Conservation (phyloP, 148 eudicot genomes). For the Camellia sinensis region DNA sequence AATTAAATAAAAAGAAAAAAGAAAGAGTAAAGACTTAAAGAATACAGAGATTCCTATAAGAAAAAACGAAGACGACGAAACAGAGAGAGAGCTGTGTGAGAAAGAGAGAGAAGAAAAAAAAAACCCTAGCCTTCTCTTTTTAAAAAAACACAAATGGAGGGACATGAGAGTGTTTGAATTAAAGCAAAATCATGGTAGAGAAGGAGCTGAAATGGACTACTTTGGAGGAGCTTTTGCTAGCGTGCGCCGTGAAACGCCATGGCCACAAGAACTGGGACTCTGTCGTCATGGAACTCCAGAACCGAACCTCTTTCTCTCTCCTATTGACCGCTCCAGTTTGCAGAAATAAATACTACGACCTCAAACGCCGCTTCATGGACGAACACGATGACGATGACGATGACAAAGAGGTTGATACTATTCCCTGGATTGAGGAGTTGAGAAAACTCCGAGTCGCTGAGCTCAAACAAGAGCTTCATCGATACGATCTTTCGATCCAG, state of each 20-base stretch:
- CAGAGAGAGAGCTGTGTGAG: not conserved
- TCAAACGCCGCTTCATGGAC: conserved; percentile 24
- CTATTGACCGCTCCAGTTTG: conserved; percentile 28
- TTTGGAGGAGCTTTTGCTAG: conserved; percentile 44
- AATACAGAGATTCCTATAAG: not conserved
- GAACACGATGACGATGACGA: not conserved
- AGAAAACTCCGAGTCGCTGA: conserved; percentile 34
- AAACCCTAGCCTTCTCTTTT: conserved; percentile 5
- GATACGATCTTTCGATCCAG: conserved; percentile 48
- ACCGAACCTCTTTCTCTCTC: conserved; percentile 15
- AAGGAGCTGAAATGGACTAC: conserved; percentile 28
- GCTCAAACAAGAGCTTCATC: conserved; percentile 35
- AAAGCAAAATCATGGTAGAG: conserved; percentile 3
- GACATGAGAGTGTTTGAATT: conserved; percentile 12
- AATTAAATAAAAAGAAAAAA: not conserved
- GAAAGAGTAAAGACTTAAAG: not conserved
- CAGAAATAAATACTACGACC: conserved; percentile 22
- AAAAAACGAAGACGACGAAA: conserved; percentile 6
- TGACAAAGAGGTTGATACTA: conserved; percentile 5
- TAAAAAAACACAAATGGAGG: conserved; percentile 9
- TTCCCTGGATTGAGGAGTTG: conserved; percentile 32
- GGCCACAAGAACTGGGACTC: conserved; percentile 35
- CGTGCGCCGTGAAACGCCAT: conserved; percentile 45
- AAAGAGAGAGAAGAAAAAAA: not conserved
- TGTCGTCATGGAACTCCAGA: conserved; percentile 36